Base-by-base conservation (phyloP, 2,329 filamentous ascomycete species). In the Cladosporium halotolerans region DNA sequence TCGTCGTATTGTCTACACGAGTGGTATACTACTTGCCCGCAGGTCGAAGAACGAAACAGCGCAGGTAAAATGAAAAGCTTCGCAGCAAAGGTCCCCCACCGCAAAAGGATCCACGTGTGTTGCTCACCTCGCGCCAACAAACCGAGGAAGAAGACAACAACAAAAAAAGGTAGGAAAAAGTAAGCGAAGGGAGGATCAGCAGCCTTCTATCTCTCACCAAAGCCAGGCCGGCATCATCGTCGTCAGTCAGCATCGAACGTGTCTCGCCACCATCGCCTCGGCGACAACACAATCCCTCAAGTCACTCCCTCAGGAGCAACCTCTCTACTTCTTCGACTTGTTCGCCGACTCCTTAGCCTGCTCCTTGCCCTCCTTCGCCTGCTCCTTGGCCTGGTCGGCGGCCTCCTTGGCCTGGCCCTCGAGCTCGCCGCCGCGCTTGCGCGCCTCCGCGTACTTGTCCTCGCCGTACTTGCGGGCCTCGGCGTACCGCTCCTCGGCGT, bases 391-490 rank as follows among this genome's bases (percentile, higher is more conserved):
- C 47, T 58, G 28, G 54, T 62, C 56, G 40, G 58, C 56, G 18
- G 42, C 52, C 19, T 49, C 49, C 58, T 57, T 58, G 45, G 54
- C 55, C 49, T 55, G 40, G 32, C 53, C 55, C 43, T 55, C 55
- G 19, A 36, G 33, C 38, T 59, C 54, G 54, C 62, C 53, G 9
- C 54, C 58, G 55, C 63, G 57, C 53, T 61, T 58, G 56, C 63
- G 62, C 9, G 56, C 59, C 49, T 62, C 54, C 51, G 61, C 56
- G 31, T 60, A 60, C 41, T 58, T 60, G 46, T 63, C 54, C 54
- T 68, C 57, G 34, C 58, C 63, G 50, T 63, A 60, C 45, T 62
- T 53, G 54, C 63, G 58, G 32, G 60, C 61, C 48, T 67, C 59
- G 32, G 61, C 45, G 40, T 52, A 53, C 58, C 62, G 61, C 53